Evolutionary conservation across 371 early-diverging fungal genomes (phyloP).

Genomic region (Batrachochytrium dendrobatidis): DNA sequence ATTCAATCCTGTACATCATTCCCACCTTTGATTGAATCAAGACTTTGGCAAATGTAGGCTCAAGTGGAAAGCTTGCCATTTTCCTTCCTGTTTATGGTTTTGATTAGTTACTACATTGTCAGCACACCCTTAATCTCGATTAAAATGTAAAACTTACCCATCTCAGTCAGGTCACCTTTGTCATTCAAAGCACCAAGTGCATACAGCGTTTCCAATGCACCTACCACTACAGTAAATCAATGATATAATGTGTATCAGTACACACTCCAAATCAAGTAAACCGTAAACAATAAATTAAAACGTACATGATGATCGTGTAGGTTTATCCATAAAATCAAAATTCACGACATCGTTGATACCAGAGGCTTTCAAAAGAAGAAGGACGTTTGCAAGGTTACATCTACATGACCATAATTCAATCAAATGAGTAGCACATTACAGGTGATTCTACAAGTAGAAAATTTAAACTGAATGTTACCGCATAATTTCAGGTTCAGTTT

Average conservation of each 20-base stretch:
- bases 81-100: constrained; percentile 15
- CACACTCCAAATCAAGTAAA: neutral
- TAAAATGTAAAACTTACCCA: constrained; percentile 55
- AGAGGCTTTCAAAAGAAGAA: constrained; percentile 80
- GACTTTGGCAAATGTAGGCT: constrained; percentile 86
- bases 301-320: constrained; percentile 60
- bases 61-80: constrained; percentile 88
- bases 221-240: constrained; percentile 35
- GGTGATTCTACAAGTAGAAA: neutral
- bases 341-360: constrained; percentile 80
- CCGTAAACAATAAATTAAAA: neutral
- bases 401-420: constrained; percentile 4
- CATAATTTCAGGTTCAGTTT: constrained; percentile 90
- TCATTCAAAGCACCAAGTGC: constrained; percentile 85
- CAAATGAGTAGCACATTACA: neutral
- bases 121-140: neutral
- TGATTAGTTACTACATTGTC: too few species aligned
- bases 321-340: constrained; percentile 95
- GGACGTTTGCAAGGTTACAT: constrained; percentile 81
- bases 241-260: constrained; percentile 27
- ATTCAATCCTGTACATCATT: neutral
- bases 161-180: constrained; percentile 66
- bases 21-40: constrained; percentile 62
- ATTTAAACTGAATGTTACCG: too few species aligned
- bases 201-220: constrained; percentile 82